Percentiles rank a stretch among this genome's conserved stretches.
phyloP scores from a whole-genome alignment of 768 basidiomycete genomes.

The Suillus decipiens region DNA sequence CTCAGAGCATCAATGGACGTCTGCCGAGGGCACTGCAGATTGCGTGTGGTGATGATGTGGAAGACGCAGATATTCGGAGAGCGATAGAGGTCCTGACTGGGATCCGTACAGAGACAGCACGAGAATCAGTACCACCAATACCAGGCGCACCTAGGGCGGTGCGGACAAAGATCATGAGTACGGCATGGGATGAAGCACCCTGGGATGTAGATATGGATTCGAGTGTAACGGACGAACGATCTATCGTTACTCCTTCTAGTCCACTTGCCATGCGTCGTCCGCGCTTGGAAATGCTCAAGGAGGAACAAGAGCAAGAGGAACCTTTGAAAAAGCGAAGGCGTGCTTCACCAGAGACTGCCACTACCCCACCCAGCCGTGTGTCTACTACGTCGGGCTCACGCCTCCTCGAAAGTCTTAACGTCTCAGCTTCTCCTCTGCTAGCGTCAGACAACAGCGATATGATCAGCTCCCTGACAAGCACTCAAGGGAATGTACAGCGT shows the following conservation, averaged over 20 bases:
- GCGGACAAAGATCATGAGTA: neutral
- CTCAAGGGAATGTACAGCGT: constrained; percentile 12
- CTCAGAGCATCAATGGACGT: constrained; percentile 53
- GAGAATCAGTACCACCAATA: neutral
- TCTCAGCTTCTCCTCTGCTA: constrained; percentile 28
- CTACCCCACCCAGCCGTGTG: neutral
- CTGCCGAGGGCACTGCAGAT: constrained; percentile 57
- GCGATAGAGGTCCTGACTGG: constrained; percentile 65
- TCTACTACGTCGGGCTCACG: constrained; percentile 18
- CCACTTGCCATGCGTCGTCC: constrained; percentile 25
- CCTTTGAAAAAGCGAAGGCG: constrained; percentile 12
- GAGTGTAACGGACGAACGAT: constrained; percentile 20
- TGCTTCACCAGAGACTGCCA: neutral
- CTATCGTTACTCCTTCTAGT: constrained; percentile 22
- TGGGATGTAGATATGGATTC: constrained; percentile 10
- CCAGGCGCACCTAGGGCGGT: neutral
- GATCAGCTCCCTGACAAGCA: neutral
- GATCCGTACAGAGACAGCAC: constrained; percentile 32
- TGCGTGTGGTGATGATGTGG: constrained; percentile 39
- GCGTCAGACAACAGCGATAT: constrained; percentile 9
- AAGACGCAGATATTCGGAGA: constrained; percentile 48
- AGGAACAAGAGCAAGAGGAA: constrained; percentile 29
- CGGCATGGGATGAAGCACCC: neutral
- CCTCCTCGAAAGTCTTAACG: constrained; percentile 28
- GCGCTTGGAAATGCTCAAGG: constrained; percentile 23